phyloP scores from a whole-genome alignment of 2,329 filamentous ascomycete genomes.

The Sclerotinia spermophila region DNA sequence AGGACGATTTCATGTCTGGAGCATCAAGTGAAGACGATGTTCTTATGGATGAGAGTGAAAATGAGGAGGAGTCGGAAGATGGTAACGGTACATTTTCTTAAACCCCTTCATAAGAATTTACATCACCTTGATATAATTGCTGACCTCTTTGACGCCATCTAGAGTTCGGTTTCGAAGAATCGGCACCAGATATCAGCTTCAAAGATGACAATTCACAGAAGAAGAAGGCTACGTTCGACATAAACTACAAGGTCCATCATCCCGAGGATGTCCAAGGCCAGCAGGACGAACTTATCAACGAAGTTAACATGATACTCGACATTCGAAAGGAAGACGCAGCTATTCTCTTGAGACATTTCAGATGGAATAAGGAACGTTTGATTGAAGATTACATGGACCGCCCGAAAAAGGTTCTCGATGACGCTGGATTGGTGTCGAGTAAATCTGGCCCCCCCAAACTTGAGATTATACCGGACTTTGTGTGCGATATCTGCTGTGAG shows the following conservation, averaged over 20 bases:
- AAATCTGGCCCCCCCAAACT: slow-evolving; percentile 62
- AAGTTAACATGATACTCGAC: slow-evolving; percentile 88
- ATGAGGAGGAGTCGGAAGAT: slow-evolving; percentile 57
- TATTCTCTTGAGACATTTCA: slow-evolving; percentile 81
- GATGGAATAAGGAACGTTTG: slow-evolving; percentile 94
- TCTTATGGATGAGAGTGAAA: slow-evolving; percentile 73
- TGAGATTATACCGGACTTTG: slow-evolving; percentile 69
- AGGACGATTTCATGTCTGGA: slow-evolving; percentile 88
- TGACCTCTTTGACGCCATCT: slow-evolving; percentile 8
- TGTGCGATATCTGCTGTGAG: slow-evolving; percentile 95
- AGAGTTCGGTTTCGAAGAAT: slow-evolving; percentile 46
- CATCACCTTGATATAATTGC: slow-evolving; percentile 11
- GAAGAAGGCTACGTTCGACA: slow-evolving; percentile 73
- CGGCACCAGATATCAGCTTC: slow-evolving; percentile 47
- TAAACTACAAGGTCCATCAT: slow-evolving; percentile 77
- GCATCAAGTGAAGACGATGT: slow-evolving; percentile 74
- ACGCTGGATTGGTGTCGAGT: slow-evolving; percentile 72
- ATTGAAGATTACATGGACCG: slow-evolving; percentile 97
- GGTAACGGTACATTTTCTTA: slow-evolving; percentile 27
- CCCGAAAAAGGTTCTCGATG: slow-evolving; percentile 73
- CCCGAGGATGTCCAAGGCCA: slow-evolving; percentile 79
- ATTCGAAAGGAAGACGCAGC: slow-evolving; percentile 85
- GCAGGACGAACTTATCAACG: slow-evolving; percentile 80
- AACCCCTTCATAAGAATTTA: background rate
- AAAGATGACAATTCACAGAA: slow-evolving; percentile 66